Conservation (phyloP, 2,329 filamentous ascomycete species). For the Fusarium sp. region DNA sequence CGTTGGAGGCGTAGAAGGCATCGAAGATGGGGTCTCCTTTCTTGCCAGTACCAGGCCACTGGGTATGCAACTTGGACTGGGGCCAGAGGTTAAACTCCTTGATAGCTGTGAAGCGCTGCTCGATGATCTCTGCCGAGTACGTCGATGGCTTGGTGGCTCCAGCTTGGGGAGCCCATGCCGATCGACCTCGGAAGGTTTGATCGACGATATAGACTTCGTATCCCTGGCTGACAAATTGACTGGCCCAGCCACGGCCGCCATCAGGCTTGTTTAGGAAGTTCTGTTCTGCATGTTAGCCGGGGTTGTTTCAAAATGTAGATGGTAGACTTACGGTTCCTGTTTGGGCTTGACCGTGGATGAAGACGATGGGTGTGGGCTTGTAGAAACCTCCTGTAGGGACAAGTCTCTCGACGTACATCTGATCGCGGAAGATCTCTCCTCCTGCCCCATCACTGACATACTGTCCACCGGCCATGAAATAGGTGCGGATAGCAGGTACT, state of each 20-base stretch:
- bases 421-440: conserved; percentile 41
- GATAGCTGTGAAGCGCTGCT: conserved; percentile 39
- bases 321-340: conserved; percentile 35
- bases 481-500: conserved; percentile 33
- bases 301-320: background rate
- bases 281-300: conserved; percentile 1
- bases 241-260: conserved; percentile 42
- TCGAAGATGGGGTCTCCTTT: conserved; percentile 39
- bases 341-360: conserved; percentile 43
- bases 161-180: conserved; percentile 35
- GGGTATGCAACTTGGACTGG: conserved; percentile 37
- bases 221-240: conserved; percentile 39
- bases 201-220: conserved; percentile 45
- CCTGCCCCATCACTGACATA: conserved; percentile 40
- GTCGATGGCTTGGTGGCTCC: conserved; percentile 35
- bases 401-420: conserved; percentile 44
- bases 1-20: conserved; percentile 45
- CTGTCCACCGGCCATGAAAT: conserved; percentile 33
- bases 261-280: conserved; percentile 46
- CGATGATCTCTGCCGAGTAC: conserved; percentile 37
- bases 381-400: conserved; percentile 20
- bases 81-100: conserved; percentile 38
- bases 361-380: conserved; percentile 29
- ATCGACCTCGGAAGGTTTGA: conserved; percentile 43
- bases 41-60: conserved; percentile 42